Evolutionary conservation across 2,329 filamentous ascomycete genomes (phyloP).

Genomic region (Chrysosporium keratinophilum): DNA sequence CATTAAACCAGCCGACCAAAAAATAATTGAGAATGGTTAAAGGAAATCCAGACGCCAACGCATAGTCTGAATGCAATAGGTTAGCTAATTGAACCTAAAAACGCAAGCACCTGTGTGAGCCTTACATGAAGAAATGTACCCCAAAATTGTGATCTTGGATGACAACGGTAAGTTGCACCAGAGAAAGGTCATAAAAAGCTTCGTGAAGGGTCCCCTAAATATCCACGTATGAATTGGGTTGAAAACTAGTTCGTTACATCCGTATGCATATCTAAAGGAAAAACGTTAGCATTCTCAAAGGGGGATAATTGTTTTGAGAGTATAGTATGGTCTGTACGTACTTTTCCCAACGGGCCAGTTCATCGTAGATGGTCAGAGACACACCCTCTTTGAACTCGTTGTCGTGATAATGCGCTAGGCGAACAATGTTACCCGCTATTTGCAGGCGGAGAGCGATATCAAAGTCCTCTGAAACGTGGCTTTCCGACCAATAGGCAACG

Average conservation of each 20-base stretch:
- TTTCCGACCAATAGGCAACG: slow-evolving; percentile 64
- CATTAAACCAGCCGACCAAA: slow-evolving; percentile 60
- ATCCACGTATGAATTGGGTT: slow-evolving; percentile 65
- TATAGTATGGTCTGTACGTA: slow-evolving; percentile 40
- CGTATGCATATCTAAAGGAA: slow-evolving; percentile 47
- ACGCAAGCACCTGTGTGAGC: background rate
- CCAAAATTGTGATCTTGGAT: slow-evolving; percentile 61
- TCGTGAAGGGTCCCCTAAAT: slow-evolving; percentile 64
- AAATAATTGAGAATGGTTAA: slow-evolving; percentile 61
- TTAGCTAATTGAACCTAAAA: background rate
- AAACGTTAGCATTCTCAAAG: slow-evolving; percentile 3
- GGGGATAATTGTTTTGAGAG: too few species aligned
- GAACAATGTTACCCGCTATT: slow-evolving; percentile 55
- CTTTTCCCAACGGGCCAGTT: slow-evolving; percentile 76
- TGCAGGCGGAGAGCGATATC: slow-evolving; percentile 65
- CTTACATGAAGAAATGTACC: slow-evolving; percentile 55
- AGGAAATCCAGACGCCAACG: slow-evolving; percentile 57
- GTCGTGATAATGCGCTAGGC: slow-evolving; percentile 58
- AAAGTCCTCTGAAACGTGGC: slow-evolving; percentile 67
- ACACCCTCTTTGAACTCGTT: slow-evolving; percentile 70
- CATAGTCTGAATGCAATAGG: slow-evolving; percentile 43
- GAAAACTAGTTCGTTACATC: slow-evolving; percentile 73
- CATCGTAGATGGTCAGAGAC: slow-evolving; percentile 73
- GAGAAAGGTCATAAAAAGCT: slow-evolving; percentile 64
- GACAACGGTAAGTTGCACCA: slow-evolving; percentile 50